A percentile compares a stretch with the other conserved stretches of the same genome.
Evolutionary conservation across 1,284 basidiomycete genomes (phyloP).

Genomic region (Austroboletus rostrupii): DNA sequence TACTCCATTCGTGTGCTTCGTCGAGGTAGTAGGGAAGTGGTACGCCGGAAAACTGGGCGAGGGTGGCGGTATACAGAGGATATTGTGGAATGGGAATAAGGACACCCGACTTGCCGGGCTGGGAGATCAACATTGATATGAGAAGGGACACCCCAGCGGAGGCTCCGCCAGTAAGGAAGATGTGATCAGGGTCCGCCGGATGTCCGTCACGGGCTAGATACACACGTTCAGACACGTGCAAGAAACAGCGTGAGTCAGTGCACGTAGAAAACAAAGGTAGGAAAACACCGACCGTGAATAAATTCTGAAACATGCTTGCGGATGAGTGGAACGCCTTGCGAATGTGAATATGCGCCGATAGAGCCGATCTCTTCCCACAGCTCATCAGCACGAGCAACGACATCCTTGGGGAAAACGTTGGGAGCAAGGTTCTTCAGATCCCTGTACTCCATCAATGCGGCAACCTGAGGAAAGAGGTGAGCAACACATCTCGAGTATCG

Average conservation of each 20-base stretch:
- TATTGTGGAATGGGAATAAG: slow-evolving; percentile 98
- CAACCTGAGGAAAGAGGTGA: slow-evolving; percentile 52
- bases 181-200: slow-evolving; percentile 78
- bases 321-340: slow-evolving; percentile 89
- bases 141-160: slow-evolving; percentile 89
- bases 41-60: slow-evolving; percentile 81
- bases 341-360: slow-evolving; percentile 94
- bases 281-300: slow-evolving; percentile 41
- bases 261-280: background rate
- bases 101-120: slow-evolving; percentile 65
- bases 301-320: slow-evolving; percentile 88
- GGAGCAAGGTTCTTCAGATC: slow-evolving; percentile 77
- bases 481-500: background rate
- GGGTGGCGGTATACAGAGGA: slow-evolving; percentile 92
- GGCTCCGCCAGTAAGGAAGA: slow-evolving; percentile 94
- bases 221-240: background rate
- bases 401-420: slow-evolving; percentile 82
- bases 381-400: slow-evolving; percentile 77
- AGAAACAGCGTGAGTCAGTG: slow-evolving; percentile 7
- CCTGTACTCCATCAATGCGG: slow-evolving; percentile 91
- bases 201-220: slow-evolving; percentile 83
- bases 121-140: slow-evolving; percentile 74
- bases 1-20: slow-evolving; percentile 81
- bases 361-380: slow-evolving; percentile 87
- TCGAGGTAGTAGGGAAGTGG: slow-evolving; percentile 88